Conservation (phyloP, 345 rosid genomes). For the Nasturtium officinale region DNA sequence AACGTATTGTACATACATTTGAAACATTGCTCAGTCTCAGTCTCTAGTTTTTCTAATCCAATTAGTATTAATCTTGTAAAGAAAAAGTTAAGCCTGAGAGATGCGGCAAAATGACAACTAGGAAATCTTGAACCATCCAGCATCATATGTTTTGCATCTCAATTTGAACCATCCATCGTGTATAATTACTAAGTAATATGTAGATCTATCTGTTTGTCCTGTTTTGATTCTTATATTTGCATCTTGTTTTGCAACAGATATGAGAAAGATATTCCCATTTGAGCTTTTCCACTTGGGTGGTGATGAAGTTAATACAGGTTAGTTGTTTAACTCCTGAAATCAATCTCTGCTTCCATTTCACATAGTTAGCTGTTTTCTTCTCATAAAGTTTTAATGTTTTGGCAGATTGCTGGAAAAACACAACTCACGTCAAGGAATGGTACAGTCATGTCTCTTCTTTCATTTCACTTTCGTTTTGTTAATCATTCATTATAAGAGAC, state of each 20-base stretch:
- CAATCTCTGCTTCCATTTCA: conserved; percentile 11
- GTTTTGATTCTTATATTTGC: conserved; percentile 19
- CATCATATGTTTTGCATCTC: neutral
- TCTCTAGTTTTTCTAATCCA: conserved; percentile 1
- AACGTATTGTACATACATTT: neutral
- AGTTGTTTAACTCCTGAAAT: conserved; percentile 25
- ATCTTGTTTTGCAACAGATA: conserved; percentile 50
- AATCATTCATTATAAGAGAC: neutral
- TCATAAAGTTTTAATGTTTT: neutral
- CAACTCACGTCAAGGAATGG: conserved; percentile 82
- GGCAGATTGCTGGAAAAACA: conserved; percentile 84
- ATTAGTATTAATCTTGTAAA: conserved; percentile 7
- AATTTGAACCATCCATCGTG: neutral
- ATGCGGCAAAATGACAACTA: neutral
- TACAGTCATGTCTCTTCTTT: conserved; percentile 37
- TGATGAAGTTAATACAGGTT: conserved; percentile 93
- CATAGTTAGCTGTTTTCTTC: neutral
- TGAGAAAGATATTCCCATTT: conserved; percentile 91
- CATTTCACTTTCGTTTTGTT: neutral
- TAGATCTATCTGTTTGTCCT: neutral
- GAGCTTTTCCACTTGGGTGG: conserved; percentile 98
- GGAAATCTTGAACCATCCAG: conserved; percentile 16
- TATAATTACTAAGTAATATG: neutral
- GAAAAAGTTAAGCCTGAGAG: conserved; percentile 3
- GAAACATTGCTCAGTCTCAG: conserved; percentile 13